phyloP scores from a whole-genome alignment of 352 stramenopile genomes.

The Lagenidium giganteum region DNA sequence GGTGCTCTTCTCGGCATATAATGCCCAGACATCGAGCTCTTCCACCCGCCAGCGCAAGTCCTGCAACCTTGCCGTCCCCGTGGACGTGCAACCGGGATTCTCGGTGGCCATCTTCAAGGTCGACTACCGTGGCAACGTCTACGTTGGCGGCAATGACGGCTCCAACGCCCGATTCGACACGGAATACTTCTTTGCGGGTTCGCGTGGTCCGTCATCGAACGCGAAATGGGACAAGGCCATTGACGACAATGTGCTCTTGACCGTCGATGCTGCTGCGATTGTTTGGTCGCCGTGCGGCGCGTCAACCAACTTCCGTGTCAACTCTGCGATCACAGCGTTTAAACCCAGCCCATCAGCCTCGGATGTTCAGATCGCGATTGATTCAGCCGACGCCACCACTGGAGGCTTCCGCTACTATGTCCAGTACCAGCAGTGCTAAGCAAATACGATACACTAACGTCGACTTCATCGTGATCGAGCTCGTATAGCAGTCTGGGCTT shows the following conservation, averaged over 20 bases:
- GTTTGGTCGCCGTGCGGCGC: constrained; percentile 44
- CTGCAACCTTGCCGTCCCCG: constrained; percentile 21
- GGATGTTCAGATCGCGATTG: constrained; percentile 39
- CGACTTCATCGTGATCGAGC: too few species aligned
- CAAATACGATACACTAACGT: too few species aligned
- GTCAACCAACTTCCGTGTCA: constrained; percentile 49
- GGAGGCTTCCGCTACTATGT: constrained; percentile 44
- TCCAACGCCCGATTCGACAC: not conserved
- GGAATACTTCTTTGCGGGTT: constrained; percentile 2
- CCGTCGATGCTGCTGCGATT: constrained; percentile 31
- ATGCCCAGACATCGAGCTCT: constrained; percentile 2
- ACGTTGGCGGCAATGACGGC: not conserved
- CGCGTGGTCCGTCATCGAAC: constrained; percentile 11
- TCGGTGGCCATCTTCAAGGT: not conserved
- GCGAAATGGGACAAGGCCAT: constrained; percentile 4
- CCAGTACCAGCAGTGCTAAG: too few species aligned
- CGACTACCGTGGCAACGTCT: constrained; percentile 4
- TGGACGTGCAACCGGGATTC: constrained; percentile 18
- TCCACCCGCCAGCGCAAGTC: too few species aligned
- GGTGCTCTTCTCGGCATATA: constrained; percentile 27
- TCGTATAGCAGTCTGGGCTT: too few species aligned
- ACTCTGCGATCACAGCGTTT: constrained; percentile 32
- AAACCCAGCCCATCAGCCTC: constrained; percentile 22
- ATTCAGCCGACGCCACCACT: constrained; percentile 49
- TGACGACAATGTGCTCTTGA: constrained; percentile 38